A percentile compares a stretch with the other conserved stretches of the same genome.
phyloP scores from a whole-genome alignment of 73 alveolate genomes.

The Paramecium primaurelia region DNA sequence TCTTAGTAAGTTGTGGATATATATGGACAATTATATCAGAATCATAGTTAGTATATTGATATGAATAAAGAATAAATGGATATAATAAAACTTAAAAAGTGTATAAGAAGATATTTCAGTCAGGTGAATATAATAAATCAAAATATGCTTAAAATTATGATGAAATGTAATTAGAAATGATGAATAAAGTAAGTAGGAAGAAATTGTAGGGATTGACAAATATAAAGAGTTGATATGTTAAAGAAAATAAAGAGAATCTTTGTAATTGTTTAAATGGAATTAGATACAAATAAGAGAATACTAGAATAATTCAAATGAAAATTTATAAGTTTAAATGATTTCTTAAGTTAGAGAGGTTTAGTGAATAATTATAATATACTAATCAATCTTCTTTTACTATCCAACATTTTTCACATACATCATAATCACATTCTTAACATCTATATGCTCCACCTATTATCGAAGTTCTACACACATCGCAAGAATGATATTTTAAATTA shows the following conservation, averaged over 20 bases:
- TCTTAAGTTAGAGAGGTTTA: neutral
- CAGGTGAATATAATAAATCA: neutral
- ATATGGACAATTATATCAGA: neutral
- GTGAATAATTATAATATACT: neutral
- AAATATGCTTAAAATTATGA: neutral
- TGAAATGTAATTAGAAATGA: neutral
- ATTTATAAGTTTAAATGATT: neutral
- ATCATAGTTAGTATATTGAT: neutral
- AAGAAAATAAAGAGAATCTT: neutral
- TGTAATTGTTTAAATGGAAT: neutral
- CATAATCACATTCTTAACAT: slow-evolving; percentile 27
- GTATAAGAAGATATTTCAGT: neutral
- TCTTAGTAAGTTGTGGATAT: neutral
- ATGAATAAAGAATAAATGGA: neutral
- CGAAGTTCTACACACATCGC: slow-evolving; percentile 14
- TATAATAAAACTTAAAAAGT: neutral
- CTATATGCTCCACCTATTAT: slow-evolving; percentile 24
- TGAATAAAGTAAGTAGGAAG: neutral
- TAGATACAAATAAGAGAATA: neutral
- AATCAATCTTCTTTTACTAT: slow-evolving; percentile 21
- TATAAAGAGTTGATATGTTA: neutral
- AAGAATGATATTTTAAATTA: neutral
- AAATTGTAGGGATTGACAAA: neutral
- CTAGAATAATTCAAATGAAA: neutral
- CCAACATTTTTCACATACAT: slow-evolving; percentile 39